These are phyloP conservation scores for Exophiala phaeomuriformis DNA, from an alignment of 2,329 filamentous ascomycete species.

Conservation along the genomic window DNA sequence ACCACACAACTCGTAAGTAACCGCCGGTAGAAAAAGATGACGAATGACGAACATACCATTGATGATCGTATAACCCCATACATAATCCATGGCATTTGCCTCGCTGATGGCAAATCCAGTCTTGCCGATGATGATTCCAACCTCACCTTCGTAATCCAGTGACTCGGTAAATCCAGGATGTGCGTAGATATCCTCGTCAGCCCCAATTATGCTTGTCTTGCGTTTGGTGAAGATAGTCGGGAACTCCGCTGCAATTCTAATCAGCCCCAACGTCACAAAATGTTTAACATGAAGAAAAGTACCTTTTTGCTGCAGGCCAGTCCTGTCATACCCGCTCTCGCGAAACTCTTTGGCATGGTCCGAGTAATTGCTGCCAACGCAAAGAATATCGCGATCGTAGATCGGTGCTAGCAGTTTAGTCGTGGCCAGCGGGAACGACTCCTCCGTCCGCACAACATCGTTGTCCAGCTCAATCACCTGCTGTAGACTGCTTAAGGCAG, in stretches of 20 bases:
- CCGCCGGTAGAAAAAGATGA: no score
- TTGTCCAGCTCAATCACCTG: no score
- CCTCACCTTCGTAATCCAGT: slow-evolving; percentile 51
- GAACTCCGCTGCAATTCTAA: slow-evolving; percentile 29
- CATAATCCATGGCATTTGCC: slow-evolving; percentile 43
- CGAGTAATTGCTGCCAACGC: slow-evolving; percentile 44
- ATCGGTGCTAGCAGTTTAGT: no score
- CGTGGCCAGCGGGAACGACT: no score
- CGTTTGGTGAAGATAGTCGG: slow-evolving; percentile 24
- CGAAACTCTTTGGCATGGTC: slow-evolving; percentile 55
- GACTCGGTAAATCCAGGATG: slow-evolving; percentile 43
- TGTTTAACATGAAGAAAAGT: no score
- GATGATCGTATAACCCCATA: slow-evolving; percentile 52
- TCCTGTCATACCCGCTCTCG: slow-evolving; percentile 44
- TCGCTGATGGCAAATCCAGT: slow-evolving; percentile 40
- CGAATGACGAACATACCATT: slow-evolving; percentile 31
- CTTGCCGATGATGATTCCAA: slow-evolving; percentile 51
- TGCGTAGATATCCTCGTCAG: slow-evolving; percentile 40
- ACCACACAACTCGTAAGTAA: no score
- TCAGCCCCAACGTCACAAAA: no score
- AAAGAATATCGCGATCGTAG: slow-evolving; percentile 16
- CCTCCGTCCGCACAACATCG: no score
- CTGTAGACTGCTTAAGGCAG: no score
- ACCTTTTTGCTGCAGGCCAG: background rate
- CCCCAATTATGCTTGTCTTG: slow-evolving; percentile 45